phyloP scores from a whole-genome alignment of 1,284 basidiomycete species.

The Testicularia cyperi region DNA sequence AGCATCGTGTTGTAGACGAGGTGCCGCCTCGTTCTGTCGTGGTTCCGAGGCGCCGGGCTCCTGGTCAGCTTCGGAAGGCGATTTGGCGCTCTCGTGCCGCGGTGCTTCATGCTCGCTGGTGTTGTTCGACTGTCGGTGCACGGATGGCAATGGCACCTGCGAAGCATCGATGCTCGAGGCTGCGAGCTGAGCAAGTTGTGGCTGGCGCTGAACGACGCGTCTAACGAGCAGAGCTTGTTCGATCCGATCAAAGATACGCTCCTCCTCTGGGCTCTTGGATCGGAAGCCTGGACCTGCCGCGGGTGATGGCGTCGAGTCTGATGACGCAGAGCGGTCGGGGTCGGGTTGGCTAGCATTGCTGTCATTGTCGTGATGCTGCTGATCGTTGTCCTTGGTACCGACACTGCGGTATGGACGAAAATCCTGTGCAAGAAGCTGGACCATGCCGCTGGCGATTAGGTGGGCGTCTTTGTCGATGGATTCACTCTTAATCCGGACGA shows the following conservation, averaged over 20 bases:
- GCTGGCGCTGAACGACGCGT: not conserved
- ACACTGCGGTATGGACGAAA: not conserved
- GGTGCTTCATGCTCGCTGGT: too few species aligned
- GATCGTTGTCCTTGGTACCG: not conserved
- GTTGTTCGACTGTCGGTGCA: too few species aligned
- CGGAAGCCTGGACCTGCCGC: not conserved
- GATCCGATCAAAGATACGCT: constrained; percentile 1
- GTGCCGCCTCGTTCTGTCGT: too few species aligned
- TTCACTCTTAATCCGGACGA: not conserved
- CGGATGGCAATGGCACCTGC: too few species aligned
- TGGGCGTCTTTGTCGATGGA: not conserved
- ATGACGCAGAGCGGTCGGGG: too few species aligned
- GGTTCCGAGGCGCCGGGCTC: too few species aligned
- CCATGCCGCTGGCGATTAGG: not conserved
- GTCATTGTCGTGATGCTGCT: too few species aligned
- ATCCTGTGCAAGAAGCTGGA: not conserved
- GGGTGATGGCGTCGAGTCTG: too few species aligned
- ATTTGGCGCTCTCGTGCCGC: too few species aligned
- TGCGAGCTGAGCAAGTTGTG: not conserved
- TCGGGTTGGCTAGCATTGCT: too few species aligned
- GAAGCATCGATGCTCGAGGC: not conserved
- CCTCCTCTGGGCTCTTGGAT: not conserved
- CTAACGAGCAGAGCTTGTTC: not conserved
- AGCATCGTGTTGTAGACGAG: too few species aligned
- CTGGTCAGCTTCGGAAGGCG: too few species aligned